Evolutionary conservation across 2,329 filamentous ascomycete genomes (phyloP).

Genomic region (Aureobasidium lini): DNA sequence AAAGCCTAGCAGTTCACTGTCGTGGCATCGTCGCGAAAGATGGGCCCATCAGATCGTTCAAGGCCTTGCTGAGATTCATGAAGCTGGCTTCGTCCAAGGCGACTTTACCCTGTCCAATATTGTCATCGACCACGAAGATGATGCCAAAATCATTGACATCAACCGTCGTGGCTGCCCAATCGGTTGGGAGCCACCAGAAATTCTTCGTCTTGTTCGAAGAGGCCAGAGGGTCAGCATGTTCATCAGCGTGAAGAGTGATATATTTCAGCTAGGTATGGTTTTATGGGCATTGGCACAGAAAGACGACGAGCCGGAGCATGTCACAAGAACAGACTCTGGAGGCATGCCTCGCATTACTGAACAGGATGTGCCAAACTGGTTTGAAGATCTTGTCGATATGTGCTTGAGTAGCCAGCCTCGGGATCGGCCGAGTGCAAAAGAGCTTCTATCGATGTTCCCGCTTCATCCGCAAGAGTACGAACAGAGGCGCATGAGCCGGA

Average conservation of each 20-base stretch:
- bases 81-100: slow-evolving; percentile 92
- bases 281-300: slow-evolving; percentile 85
- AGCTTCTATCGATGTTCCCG: slow-evolving; percentile 65
- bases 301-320: slow-evolving; percentile 81
- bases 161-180: slow-evolving; percentile 95
- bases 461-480: not conserved
- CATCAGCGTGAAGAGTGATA: slow-evolving; percentile 94
- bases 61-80: slow-evolving; percentile 86
- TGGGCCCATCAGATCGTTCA: slow-evolving; percentile 91
- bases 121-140: slow-evolving; percentile 73
- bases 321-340: slow-evolving; percentile 42
- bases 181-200: slow-evolving; percentile 94
- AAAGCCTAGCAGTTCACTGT: slow-evolving; percentile 44
- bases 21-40: slow-evolving; percentile 67
- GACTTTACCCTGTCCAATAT: slow-evolving; percentile 98
- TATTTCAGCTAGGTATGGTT: slow-evolving; percentile 96
- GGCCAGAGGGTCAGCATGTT: slow-evolving; percentile 92
- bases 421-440: slow-evolving; percentile 62
- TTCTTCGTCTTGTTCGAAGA: slow-evolving; percentile 74
- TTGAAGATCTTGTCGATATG: slow-evolving; percentile 62
- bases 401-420: slow-evolving; percentile 72
- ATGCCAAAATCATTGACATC: slow-evolving; percentile 97
- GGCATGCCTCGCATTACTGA: slow-evolving; percentile 55
- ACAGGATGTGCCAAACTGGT: slow-evolving; percentile 68
- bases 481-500: not conserved